Base-by-base conservation (phyloP, 164 flowering plant species). In the Aristolochia californica region DNA sequence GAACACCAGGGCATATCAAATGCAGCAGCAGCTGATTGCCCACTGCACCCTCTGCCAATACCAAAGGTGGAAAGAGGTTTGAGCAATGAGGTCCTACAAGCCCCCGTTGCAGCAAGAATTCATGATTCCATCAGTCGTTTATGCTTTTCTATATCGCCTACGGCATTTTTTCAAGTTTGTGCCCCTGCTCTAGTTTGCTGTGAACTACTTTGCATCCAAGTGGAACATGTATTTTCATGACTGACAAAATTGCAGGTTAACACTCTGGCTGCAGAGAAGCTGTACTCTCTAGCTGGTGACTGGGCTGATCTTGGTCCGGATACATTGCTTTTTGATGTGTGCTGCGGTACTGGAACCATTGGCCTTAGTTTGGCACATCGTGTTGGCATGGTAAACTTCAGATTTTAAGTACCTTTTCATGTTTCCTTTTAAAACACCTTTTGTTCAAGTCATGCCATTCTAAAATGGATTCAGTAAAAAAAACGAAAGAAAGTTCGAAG, bases 311-410 rank as follows among this genome's bases (percentile, higher is more conserved):
- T 93, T 66, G 91, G 83, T 66, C 87, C 89, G 22, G 84, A 87
- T 72, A 93, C 99, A 40, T 77, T 93, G 82, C 90, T 89, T 43
- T 89, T 93, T 66, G 97, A 93, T 70, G 62, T 89, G 49, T 93
- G 96, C 67, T 85, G 99, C 74, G 99, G 97, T 30, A 93, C 96
- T 57, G 96, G 96, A 62, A 87, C 96, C 56, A 93, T 93, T 71
- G 96, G 97, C 54, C 81, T 93, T 55, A 89, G 88, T 53, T 78
- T 93, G 65, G 98, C 96, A n/a, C 82, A 83, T 57, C 94, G 78
- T 67, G 97, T 89, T 77, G 98, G 98, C 60, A 87, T 85, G 97
- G 98, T 93, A 88, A 78, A 77, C 63, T 44, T 65, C 67, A 22
- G 23, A 63, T 51, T 28, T 66, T 61, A 43, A 15, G 17, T 73